Base-by-base conservation (phyloP, 768 basidiomycete genomes). In the Saitozyma podzolica region DNA sequence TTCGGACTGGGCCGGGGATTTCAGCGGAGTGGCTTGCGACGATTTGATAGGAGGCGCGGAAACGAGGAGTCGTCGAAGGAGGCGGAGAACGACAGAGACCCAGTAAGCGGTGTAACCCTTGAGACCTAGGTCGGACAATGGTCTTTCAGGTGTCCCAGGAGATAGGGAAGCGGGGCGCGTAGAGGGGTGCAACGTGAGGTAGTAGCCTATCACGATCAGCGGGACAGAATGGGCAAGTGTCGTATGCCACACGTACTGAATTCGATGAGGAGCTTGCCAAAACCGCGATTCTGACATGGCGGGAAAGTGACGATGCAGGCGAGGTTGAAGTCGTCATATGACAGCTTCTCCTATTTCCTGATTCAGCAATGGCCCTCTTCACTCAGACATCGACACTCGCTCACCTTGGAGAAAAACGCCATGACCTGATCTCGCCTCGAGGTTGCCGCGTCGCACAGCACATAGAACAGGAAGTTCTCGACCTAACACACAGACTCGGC, bases 301-400 rank as follows among this genome's bases (percentile, higher is more conserved):
- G 96, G 96, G 48, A 99, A 85, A 8, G 90, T 91, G 69, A 98
- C 88, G 70, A 99, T 99, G 78, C 92, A 94, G 3, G 95, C 95
- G 9, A 99, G 85, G 74, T 99, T 99, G 81, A 94, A 96, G 70
- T 95, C 91, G 69, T 99, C 96, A 66, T 92, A 95, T 0, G 94
- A 95, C 40, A 89, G 77, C 77, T 97, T 98, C 81, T 99, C 96
- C 91, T 89, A 75, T 48, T 39, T 2, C 11, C 10, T 39, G 4
- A 2, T 40, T 37, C 11, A 56, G 5, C 37, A 29, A 2, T 5
- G 29, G 29, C 2, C 29, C 29, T 29, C 29, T 29, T 5, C 29
- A 29, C 29, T 29, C 29, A 5, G 29, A 29, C 29, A 29, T 10
- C 17, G 42, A 19, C 19, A 16, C 19, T 16, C 19, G 8, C 29